These are phyloP conservation scores for Onygenales sp. DNA, from an alignment of 2,329 filamentous ascomycete genomes.

Conservation along the genomic window DNA sequence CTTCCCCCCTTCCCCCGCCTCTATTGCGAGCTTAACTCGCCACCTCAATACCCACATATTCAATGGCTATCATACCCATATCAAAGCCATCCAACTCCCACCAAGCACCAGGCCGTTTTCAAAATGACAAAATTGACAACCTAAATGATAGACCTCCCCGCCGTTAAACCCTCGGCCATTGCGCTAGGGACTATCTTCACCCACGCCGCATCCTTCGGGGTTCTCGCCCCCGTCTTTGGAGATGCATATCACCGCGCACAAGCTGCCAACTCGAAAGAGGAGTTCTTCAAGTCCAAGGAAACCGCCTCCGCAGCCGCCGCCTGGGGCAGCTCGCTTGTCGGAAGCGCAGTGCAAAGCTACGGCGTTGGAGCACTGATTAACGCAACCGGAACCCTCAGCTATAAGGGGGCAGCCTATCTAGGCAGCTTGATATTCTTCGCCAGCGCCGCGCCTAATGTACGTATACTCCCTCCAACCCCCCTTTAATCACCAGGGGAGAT, in stretches of 20 bases:
- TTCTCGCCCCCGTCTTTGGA: conserved; percentile 83
- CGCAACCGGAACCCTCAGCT: conserved; percentile 85
- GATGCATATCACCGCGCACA: conserved; percentile 91
- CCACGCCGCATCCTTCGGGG: conserved; percentile 79
- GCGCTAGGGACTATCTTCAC: conserved; percentile 94
- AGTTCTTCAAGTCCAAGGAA: conserved; percentile 91
- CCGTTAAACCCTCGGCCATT: conserved; percentile 97
- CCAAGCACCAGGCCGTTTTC: background rate
- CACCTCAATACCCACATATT: background rate
- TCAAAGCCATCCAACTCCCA: background rate
- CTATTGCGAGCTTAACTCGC: background rate
- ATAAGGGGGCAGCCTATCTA: conserved; percentile 94
- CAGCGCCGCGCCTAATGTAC: conserved; percentile 74
- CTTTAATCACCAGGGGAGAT: background rate
- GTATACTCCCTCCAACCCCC: conserved; percentile 26
- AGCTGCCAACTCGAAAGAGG: conserved; percentile 86
- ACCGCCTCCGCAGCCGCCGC: conserved; percentile 76
- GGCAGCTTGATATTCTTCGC: conserved; percentile 87
- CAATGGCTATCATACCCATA: background rate
- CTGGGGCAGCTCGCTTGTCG: conserved; percentile 82
- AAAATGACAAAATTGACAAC: no score
- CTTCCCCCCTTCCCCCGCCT: background rate
- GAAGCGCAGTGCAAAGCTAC: conserved; percentile 81
- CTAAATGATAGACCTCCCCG: conserved; percentile 49
- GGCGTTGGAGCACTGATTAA: conserved; percentile 87